phyloP scores from a whole-genome alignment of 2,329 filamentous ascomycete genomes.

The Trichoderma sp. region DNA sequence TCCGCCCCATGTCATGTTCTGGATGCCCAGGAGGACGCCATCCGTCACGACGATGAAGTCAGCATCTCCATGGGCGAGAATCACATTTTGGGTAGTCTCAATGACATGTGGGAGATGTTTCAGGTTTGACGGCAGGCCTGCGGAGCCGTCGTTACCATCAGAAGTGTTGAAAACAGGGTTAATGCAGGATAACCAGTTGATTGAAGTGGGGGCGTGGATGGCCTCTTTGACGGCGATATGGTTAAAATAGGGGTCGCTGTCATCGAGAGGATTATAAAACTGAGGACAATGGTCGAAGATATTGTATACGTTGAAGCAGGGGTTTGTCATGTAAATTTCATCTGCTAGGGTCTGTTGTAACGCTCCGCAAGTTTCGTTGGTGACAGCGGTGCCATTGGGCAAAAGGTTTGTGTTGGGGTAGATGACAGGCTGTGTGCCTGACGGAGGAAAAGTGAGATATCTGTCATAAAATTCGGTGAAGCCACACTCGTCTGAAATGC shows the following conservation, averaged over 20 bases:
- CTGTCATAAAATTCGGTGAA: slow-evolving; percentile 58
- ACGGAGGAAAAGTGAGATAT: slow-evolving; percentile 67
- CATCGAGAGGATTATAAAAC: slow-evolving; percentile 65
- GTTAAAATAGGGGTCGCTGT: slow-evolving; percentile 71
- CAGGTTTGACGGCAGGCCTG: slow-evolving; percentile 45
- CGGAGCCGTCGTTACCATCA: slow-evolving; percentile 34
- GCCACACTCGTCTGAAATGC: slow-evolving; percentile 55
- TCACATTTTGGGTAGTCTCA: slow-evolving; percentile 67
- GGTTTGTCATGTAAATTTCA: slow-evolving; percentile 59
- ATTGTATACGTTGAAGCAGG: slow-evolving; percentile 77
- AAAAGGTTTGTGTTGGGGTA: slow-evolving; percentile 40
- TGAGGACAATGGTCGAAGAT: slow-evolving; percentile 69
- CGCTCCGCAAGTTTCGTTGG: slow-evolving; percentile 51
- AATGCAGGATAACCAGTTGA: slow-evolving; percentile 21
- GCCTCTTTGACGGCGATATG: slow-evolving; percentile 65
- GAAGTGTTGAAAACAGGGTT: slow-evolving; percentile 16
- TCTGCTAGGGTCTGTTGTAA: slow-evolving; percentile 50
- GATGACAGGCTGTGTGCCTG: slow-evolving; percentile 52
- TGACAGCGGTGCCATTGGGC: slow-evolving; percentile 29
- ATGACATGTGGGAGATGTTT: slow-evolving; percentile 67
- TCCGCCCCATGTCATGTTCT: slow-evolving; percentile 80
- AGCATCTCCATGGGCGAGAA: slow-evolving; percentile 69
- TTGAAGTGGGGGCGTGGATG: slow-evolving; percentile 56
- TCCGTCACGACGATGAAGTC: slow-evolving; percentile 67
- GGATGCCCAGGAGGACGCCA: slow-evolving; percentile 67